Evolutionary conservation across 768 basidiomycete species (phyloP).

Genomic region (Termitomyces sp.): DNA sequence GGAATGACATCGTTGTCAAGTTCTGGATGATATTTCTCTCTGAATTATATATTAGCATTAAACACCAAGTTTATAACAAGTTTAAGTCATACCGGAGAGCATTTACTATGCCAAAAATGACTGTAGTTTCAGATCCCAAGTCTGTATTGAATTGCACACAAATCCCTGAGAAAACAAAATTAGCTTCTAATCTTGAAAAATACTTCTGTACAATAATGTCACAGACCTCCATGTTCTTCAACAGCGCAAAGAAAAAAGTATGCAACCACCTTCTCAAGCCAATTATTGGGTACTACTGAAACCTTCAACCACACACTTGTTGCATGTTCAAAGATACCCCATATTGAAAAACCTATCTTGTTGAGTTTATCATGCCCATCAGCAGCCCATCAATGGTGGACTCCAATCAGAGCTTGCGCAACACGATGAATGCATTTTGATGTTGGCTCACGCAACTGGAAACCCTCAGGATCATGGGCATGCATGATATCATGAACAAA

Average conservation of each 20-base stretch:
- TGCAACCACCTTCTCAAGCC: background rate
- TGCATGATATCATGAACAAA: background rate
- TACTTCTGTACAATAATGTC: too few relatives aligned
- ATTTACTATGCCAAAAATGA: constrained; percentile 18
- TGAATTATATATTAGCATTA: constrained; percentile 3
- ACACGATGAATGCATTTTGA: background rate
- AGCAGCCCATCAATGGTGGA: background rate
- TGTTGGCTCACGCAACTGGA: background rate
- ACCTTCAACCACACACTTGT: constrained; percentile 4
- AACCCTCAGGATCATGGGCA: background rate
- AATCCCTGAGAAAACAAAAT: background rate
- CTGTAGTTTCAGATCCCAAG: constrained; percentile 30
- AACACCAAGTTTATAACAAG: too few relatives aligned
- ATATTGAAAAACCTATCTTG: constrained; percentile 35
- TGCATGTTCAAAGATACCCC: constrained; percentile 12
- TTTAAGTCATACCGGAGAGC: background rate
- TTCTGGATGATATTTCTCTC: constrained; percentile 22
- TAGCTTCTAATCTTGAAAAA: too few relatives aligned
- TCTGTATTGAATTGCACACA: constrained; percentile 22
- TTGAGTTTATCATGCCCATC: constrained; percentile 33
- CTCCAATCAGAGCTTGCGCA: background rate
- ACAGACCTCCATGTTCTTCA: constrained; percentile 23
- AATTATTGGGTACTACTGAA: constrained; percentile 9
- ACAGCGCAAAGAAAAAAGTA: constrained; percentile 24
- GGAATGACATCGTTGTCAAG: constrained; percentile 17